Evolutionary conservation across 202 grass and related monocot genomes (phyloP).

Genomic region (Cymbopogon flexuosus): DNA sequence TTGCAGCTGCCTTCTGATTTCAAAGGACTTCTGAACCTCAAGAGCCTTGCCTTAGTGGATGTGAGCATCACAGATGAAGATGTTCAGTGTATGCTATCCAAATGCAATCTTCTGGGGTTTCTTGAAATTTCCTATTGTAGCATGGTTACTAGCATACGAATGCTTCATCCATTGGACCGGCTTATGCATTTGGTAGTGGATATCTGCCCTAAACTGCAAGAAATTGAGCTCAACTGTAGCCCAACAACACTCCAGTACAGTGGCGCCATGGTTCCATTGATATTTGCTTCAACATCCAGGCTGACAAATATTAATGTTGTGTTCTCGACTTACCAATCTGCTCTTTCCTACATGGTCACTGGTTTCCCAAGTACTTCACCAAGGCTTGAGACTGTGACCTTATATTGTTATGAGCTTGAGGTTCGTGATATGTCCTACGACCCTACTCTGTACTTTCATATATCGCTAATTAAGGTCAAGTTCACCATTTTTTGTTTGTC

Average conservation of each 20-base stretch:
- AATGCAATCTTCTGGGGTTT: background rate
- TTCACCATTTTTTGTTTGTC: background rate
- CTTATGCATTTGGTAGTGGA: conserved; percentile 17
- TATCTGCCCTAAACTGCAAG: background rate
- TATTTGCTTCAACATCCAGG: conserved; percentile 8
- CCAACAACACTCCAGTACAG: background rate
- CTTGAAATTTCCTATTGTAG: conserved; percentile 12
- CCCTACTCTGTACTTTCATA: background rate
- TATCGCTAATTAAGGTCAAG: background rate
- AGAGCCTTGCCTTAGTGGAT: conserved; percentile 12
- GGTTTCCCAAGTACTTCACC: background rate
- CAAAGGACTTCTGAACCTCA: conserved; percentile 13
- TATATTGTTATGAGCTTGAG: background rate
- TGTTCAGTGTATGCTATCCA: conserved; percentile 13
- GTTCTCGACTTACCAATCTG: background rate
- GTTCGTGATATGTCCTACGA: background rate
- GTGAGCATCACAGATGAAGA: background rate
- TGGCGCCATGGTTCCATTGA: background rate
- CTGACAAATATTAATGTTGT: background rate
- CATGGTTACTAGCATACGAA: background rate
- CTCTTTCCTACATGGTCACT: background rate
- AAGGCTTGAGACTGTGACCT: background rate
- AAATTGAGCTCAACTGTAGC: conserved; percentile 15
- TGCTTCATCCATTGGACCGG: background rate
- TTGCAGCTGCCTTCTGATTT: conserved; percentile 12